These are phyloP conservation scores for Acanthamoeba lenticulata DNA, from an alignment of 208 protist genomes.

Conservation along the genomic window DNA sequence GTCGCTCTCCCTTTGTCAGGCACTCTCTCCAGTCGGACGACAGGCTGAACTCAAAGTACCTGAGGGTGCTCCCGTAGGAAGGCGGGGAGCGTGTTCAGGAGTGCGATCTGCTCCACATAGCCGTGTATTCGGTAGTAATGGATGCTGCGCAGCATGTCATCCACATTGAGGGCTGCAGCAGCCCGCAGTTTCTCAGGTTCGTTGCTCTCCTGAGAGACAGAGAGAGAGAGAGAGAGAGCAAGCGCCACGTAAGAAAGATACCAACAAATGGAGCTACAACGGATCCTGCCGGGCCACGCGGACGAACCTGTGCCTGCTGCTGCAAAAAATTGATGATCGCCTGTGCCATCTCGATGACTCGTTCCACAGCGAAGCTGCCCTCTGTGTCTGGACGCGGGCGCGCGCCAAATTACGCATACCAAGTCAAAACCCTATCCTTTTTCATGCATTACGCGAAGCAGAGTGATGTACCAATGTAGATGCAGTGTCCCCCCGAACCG, in stretches of 20 bases:
- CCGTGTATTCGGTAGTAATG: constrained; percentile 81
- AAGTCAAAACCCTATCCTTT: no score
- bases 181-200: neutral
- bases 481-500: neutral
- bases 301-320: neutral
- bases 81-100: constrained; percentile 68
- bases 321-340: neutral
- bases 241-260: no score
- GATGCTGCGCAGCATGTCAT: constrained; percentile 69
- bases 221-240: no score
- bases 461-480: constrained; percentile 19
- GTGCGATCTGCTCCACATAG: constrained; percentile 80
- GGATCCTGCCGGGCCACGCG: no score
- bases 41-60: no score
- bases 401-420: neutral
- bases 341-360: constrained; percentile 77
- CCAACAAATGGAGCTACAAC: no score
- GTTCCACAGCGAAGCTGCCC: constrained; percentile 83
- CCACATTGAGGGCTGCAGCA: neutral
- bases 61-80: constrained; percentile 76
- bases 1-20: no score
- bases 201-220: constrained; percentile 18
- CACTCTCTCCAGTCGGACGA: no score
- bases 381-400: constrained; percentile 78
- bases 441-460: neutral